Conservation (phyloP, 2,329 filamentous ascomycete species). For the Aureobasidium sp. region DNA sequence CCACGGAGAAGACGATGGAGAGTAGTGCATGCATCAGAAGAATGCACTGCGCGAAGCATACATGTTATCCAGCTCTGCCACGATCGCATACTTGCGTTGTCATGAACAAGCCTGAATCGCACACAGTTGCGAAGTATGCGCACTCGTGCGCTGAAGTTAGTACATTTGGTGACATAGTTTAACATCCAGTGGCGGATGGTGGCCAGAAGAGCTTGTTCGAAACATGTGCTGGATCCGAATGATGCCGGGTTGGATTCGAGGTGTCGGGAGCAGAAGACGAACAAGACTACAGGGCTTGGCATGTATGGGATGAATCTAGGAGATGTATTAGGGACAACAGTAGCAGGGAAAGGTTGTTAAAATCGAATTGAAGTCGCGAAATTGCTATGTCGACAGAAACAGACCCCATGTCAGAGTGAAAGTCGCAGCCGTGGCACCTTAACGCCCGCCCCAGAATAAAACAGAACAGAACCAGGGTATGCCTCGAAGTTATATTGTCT, state of each 20-base stretch:
- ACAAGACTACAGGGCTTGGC: neutral
- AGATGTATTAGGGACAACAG: neutral
- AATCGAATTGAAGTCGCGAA: constrained; percentile 1
- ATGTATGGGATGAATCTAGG: neutral
- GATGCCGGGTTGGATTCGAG: neutral
- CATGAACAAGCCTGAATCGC: neutral
- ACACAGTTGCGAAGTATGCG: neutral
- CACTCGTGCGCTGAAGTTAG: neutral
- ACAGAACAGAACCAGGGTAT: constrained; percentile 13
- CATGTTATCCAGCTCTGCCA: neutral
- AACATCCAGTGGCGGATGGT: neutral
- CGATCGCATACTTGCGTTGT: neutral
- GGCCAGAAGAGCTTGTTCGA: neutral
- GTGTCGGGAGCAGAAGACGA: neutral
- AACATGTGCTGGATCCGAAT: neutral
- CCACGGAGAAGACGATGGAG: neutral
- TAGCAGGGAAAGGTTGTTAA: neutral
- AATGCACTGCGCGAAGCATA: too few species aligned
- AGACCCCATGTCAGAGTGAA: constrained; percentile 3
- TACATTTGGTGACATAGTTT: too few species aligned
- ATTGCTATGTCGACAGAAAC: constrained; percentile 5
- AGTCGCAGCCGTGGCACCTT: neutral
- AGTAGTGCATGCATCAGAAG: neutral
- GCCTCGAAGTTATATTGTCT: constrained; percentile 11
- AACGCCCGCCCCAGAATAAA: constrained; percentile 8